Base-by-base conservation (phyloP, 2,329 filamentous ascomycete species). In the Arthrobotrys musiformis region DNA sequence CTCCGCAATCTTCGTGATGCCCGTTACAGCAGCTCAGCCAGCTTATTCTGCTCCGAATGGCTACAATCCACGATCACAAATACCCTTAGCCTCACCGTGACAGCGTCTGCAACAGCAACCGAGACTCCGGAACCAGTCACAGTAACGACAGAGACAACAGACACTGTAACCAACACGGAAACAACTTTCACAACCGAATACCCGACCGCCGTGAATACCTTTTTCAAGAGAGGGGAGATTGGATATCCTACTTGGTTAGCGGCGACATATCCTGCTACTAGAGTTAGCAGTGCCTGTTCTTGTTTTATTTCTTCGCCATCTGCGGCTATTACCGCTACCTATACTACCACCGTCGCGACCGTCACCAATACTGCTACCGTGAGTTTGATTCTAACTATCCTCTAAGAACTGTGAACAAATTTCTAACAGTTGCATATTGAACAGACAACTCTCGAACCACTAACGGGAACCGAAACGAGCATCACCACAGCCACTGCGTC, bases 1-100 rank as follows among this genome's bases (percentile, higher is more conserved):
- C 66, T 70, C 2, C 66, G 66, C 6, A 60, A 61, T 22, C 37
- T 70, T 19, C 56, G 37, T 22, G 66, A 70, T 54, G 61, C 37
- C 2, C 54, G 66, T 8, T 70, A 61, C 30, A 70, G 66, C 44
- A 61, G 52, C 7, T 61, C 66, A 0, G 66, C 66, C 1, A 61
- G 52, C 15, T 3, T 28, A 7, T 70, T 70, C 54, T 70, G 66
- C 17, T 70, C 66, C 7, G 42, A n/a, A n/a, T 70, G 37, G 40
- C 19, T 70, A 2, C 66, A 61, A 17, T 61, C 52, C 42, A 70
- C 66, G 1, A 19, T 61, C 7, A 61, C 54, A 19, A 30, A 50
- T 6, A 64, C 61, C 13, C 37, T 62, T 15, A 4, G 1, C 1
- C 24, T 62, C 15, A 62, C 58, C 1, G 58, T 40, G 2, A 46